Evolutionary conservation across 2,329 filamentous ascomycete genomes (phyloP), one percentile per base, ranked within the genome.

Genomic region (Botrytis cinerea): DNA sequence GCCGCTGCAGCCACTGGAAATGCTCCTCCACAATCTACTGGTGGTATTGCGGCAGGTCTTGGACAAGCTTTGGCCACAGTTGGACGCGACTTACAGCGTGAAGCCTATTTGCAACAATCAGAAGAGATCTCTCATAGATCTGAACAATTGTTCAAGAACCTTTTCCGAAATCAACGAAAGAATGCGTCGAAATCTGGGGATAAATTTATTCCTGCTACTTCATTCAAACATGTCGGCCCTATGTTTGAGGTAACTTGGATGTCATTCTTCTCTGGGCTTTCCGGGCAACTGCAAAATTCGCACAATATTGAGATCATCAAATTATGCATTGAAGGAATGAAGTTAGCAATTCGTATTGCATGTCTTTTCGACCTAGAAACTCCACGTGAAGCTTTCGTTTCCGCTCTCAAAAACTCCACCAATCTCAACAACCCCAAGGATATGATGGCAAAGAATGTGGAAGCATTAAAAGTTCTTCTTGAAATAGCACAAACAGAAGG

Each of bases 211-310:
- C 93, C 94, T 1, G 96, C 96, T 5, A 96, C 94, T 1, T 98
- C 95, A 0, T 95, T 94, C 81, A 95, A 94, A 78, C 96, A 99
- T 81, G 93, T 98, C 68, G 96, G 96, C 0, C 94, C 96, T 0
- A 99, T 99, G 96, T 98, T 99, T 80, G 95, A 97, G 79, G 94
- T 97, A 38, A 97, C 94, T 0, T 99, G 96, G 96, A 99, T 98
- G 95, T 97, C 95, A 16, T 97, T 98, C 82, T 92, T 99, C 80
- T 98, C 95, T 8, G 95, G 95, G 0, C 87, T 99, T 40, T 98
- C 95, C 1, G 95, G 93, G 69, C 93, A 97, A 78, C 95, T 96
- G 81, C 96, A 98, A 78, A 95, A 97, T 80, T 92, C 93, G 0
- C 93, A 97, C 78, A 98, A 98, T 79, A 86, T 97, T 7, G 94